Base-by-base conservation (phyloP, 495 filamentous ascomycete genomes). In the Umbilicaria muhlenbergii region DNA sequence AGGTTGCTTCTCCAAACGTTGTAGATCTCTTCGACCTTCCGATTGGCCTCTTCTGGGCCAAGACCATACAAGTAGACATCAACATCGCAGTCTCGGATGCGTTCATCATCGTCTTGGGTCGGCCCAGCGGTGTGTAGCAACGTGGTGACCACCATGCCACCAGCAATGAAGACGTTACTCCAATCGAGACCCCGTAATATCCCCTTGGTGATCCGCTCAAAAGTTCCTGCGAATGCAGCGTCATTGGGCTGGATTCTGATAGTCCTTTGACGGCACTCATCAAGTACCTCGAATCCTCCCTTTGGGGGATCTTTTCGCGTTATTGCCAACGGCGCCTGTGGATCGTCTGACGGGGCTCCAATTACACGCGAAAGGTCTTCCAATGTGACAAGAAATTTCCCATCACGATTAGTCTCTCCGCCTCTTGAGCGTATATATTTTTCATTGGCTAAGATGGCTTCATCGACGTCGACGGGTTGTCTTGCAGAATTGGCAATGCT, bases 51-150 rank as follows among this genome's bases (percentile, higher is more conserved):
- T 1, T 48, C 19, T 7, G 60, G 50, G 16, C 33, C 40, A 1
- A 63, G 45, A 3, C 59, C 61, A 33, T 62, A 48, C 17, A 63
- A 43, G 16, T 63, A 63, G 1, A 63, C 14, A 35, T 60, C 59
- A 16, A 64, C 49, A 38, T 61, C 61, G 19, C 51, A 52, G 14
- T 53, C 38, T 21, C 12, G 14, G 13, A 54, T 43, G 4, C 32
- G 33, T 15, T 12, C 32, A 14, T 48, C 40, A 15, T 39, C 18
- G 24, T 47, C 53, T 37, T 43, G 42, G 4, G 18, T 19, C 1
- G 45, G 38, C 10, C 53, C 51, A 11, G 36, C 14, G 10, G 38
- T 45, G 35, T 56, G 54, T 32, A 59, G 38, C 32, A 63, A 41
- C 12, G 52, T 51, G 5, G 52, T 50, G 11, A 63, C 38, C 24